Conservation (phyloP, 768 basidiomycete species). For the Mycena kentingensis region DNA sequence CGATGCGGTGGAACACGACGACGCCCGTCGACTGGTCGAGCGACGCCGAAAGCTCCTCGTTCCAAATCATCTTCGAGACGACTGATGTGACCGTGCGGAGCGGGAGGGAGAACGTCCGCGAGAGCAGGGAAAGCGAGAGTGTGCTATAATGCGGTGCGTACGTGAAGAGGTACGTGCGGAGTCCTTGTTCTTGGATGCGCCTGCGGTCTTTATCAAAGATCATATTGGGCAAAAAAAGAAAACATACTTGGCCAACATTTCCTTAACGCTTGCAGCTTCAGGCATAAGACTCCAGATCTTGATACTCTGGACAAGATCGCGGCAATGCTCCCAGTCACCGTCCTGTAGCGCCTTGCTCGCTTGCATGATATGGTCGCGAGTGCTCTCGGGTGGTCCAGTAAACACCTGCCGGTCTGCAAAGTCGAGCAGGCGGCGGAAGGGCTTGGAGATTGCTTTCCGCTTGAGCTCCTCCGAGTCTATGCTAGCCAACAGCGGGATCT, state of each 20-base stretch:
- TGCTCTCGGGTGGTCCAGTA: conserved; percentile 97
- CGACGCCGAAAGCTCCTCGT: conserved; percentile 89
- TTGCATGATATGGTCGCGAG: conserved; percentile 98
- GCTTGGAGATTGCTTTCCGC: conserved; percentile 93
- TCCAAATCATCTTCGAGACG: conserved; percentile 99
- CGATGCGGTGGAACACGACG: conserved; percentile 91
- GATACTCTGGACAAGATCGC: conserved; percentile 91
- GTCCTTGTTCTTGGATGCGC: conserved; percentile 96
- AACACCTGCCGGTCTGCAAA: conserved; percentile 98
- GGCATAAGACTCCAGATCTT: conserved; percentile 99
- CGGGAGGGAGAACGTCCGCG: conserved; percentile 85
- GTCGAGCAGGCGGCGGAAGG: conserved; percentile 92
- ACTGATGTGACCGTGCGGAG: conserved; percentile 82
- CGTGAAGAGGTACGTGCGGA: conserved; percentile 97
- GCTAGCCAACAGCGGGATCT: conserved; percentile 92
- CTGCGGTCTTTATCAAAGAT: conserved; percentile 41
- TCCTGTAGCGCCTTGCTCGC: conserved; percentile 95
- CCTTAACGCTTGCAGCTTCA: conserved; percentile 82
- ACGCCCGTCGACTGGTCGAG: conserved; percentile 90
- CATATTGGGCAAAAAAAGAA: conserved; percentile 1
- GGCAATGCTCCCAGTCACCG: conserved; percentile 96
- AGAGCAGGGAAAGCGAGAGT: conserved; percentile 83
- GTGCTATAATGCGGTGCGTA: conserved; percentile 93
- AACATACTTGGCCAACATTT: conserved; percentile 88
- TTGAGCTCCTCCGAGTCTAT: conserved; percentile 93